Evolutionary conservation across 768 basidiomycete species (phyloP).

Genomic region (Gymnopilus dilepis): DNA sequence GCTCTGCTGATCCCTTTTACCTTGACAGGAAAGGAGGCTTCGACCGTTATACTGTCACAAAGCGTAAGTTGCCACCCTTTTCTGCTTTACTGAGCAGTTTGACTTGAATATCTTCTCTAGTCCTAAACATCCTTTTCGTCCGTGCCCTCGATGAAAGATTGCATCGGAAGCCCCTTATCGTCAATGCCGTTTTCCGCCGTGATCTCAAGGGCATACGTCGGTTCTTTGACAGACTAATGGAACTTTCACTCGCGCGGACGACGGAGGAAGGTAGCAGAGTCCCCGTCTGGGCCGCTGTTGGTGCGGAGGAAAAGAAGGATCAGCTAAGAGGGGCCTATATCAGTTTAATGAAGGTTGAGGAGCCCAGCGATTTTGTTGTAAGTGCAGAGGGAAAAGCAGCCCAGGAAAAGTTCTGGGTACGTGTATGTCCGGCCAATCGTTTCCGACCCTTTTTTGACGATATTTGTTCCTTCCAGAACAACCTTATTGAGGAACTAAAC

Average conservation of each 20-base stretch:
- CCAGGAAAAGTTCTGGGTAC: slow-evolving; percentile 42
- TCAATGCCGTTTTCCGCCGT: slow-evolving; percentile 37
- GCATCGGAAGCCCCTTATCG: slow-evolving; percentile 33
- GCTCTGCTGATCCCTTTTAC: neutral
- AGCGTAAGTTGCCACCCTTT: neutral
- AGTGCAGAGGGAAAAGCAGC: slow-evolving; percentile 33
- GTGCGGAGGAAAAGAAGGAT: slow-evolving; percentile 27
- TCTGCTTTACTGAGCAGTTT: too few species aligned
- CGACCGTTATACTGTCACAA: slow-evolving; percentile 18
- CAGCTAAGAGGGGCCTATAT: slow-evolving; percentile 38
- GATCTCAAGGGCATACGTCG: slow-evolving; percentile 22
- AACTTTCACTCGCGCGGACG: slow-evolving; percentile 35
- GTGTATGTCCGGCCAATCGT: neutral
- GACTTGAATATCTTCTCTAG: slow-evolving; percentile 26
- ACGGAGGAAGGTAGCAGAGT: slow-evolving; percentile 42
- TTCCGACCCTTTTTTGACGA: neutral
- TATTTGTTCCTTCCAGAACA: slow-evolving; percentile 7
- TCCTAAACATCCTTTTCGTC: slow-evolving; percentile 44
- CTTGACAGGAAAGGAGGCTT: neutral
- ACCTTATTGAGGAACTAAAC: slow-evolving; percentile 17
- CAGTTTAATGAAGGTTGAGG: slow-evolving; percentile 25
- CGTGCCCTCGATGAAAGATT: slow-evolving; percentile 41
- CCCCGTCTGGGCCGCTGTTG: slow-evolving; percentile 42
- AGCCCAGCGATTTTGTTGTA: slow-evolving; percentile 40
- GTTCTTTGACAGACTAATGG: slow-evolving; percentile 28